Conservation (phyloP, 2,329 filamentous ascomycete genomes). For the Biscogniauxia marginata region DNA sequence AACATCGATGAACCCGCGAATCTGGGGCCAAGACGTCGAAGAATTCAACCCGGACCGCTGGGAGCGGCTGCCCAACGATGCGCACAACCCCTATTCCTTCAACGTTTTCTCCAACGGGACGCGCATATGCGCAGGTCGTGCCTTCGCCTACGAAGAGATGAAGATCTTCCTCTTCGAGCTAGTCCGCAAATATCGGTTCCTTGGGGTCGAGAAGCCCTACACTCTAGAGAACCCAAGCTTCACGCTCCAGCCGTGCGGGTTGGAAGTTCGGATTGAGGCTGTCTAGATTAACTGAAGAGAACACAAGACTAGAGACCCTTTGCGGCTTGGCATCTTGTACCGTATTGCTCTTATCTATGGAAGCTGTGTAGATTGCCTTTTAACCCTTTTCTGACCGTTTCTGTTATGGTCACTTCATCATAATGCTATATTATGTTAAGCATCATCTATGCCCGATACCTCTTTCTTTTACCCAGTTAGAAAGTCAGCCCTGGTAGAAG, state of each 20-base stretch:
- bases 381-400: too few species aligned
- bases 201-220: slow-evolving; percentile 5
- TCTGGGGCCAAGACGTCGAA: slow-evolving; percentile 28
- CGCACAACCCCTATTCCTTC: slow-evolving; percentile 11
- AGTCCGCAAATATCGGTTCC: slow-evolving; percentile 12
- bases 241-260: neutral
- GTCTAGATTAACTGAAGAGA: too few species aligned
- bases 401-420: too few species aligned
- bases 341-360: neutral
- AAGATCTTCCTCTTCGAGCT: slow-evolving; percentile 26
- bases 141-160: slow-evolving; percentile 27
- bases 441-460: neutral
- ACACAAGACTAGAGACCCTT: too few species aligned
- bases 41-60: slow-evolving; percentile 24
- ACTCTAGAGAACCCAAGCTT: slow-evolving; percentile 9
- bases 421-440: neutral
- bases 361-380: neutral
- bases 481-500: neutral
- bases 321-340: neutral
- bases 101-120: slow-evolving; percentile 25
- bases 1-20: slow-evolving; percentile 16
- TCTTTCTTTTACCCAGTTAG: neutral
- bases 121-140: slow-evolving; percentile 26
- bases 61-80: slow-evolving; percentile 12
- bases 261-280: neutral